Percentiles rank a stretch among this genome's conserved stretches.
phyloP scores from a whole-genome alignment of 306 rosid species.

The Acmispon strigosus region DNA sequence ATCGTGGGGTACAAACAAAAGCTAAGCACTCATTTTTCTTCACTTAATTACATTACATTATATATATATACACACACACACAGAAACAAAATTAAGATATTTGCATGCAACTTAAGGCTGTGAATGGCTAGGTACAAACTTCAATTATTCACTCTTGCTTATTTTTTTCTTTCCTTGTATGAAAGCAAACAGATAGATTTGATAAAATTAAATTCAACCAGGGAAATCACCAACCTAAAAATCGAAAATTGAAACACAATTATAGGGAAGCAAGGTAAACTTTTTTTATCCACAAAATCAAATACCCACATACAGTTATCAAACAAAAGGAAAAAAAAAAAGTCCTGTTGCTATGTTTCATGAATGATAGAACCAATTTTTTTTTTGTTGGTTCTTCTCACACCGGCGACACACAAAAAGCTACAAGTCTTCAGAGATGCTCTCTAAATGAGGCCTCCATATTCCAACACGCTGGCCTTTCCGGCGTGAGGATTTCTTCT shows the following conservation, averaged over 20 bases:
- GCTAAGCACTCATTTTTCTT: background rate
- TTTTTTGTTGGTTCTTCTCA: background rate
- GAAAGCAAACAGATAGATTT: constrained; percentile 15
- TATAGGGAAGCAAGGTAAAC: constrained; percentile 10
- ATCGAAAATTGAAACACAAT: background rate
- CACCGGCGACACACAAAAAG: background rate
- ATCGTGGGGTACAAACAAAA: background rate
- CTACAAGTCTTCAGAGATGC: constrained; percentile 54
- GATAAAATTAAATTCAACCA: constrained; percentile 25
- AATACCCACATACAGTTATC: constrained; percentile 24
- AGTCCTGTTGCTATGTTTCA: constrained; percentile 17
- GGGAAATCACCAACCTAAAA: constrained; percentile 11
- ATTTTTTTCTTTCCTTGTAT: background rate
- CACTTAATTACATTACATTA: background rate
- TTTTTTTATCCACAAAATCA: constrained; percentile 55
- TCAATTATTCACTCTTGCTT: background rate
- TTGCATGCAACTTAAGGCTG: constrained; percentile 19
- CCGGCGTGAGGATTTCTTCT: constrained; percentile 54
- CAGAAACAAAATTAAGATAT: no score
- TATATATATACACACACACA: no score
- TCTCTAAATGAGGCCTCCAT: constrained; percentile 72
- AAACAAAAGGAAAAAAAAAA: background rate
- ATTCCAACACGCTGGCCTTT: constrained; percentile 36
- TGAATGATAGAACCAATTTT: constrained; percentile 27
- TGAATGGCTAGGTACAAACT: background rate